phyloP scores from a whole-genome alignment of 805 yeast genomes.

The Hermanozyma aechmeae region DNA sequence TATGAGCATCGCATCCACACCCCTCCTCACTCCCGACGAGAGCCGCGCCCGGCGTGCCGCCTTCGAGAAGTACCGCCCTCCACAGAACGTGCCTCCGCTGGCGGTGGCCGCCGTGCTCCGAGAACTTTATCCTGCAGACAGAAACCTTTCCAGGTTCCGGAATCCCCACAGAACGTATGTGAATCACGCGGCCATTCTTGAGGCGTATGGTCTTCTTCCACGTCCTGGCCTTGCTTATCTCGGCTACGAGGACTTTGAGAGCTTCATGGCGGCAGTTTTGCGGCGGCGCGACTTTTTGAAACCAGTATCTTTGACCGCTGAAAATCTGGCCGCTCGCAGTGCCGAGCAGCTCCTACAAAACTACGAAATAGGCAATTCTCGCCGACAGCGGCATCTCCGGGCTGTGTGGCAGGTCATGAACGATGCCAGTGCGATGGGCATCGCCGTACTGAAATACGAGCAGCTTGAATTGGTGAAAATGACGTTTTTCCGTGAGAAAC shows the following conservation, averaged over 20 bases:
- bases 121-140: constrained; percentile 7
- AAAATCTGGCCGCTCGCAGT: neutral
- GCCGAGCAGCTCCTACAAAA: constrained; percentile 5
- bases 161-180: neutral
- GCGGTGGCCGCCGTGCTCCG: constrained; percentile 2
- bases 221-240: constrained; percentile 17
- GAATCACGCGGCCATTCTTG: constrained; percentile 17
- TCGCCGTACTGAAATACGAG: constrained; percentile 22
- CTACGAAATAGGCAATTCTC: constrained; percentile 11
- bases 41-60: neutral
- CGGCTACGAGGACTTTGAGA: constrained; percentile 16
- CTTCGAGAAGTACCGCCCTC: neutral
- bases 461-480: constrained; percentile 18
- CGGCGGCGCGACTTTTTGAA: constrained; percentile 15
- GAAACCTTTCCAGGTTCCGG: constrained; percentile 1
- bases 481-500: constrained; percentile 22
- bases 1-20: neutral
- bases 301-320: constrained; percentile 13
- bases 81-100: constrained; percentile 1
- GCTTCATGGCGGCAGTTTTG: constrained; percentile 16
- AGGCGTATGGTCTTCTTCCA: constrained; percentile 17
- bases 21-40: neutral
- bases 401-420: constrained; percentile 15
- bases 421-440: constrained; percentile 16
- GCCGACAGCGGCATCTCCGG: constrained; percentile 12